Evolutionary conservation across 768 basidiomycete species (phyloP).

Genomic region (Panaeolus cyanescens): DNA sequence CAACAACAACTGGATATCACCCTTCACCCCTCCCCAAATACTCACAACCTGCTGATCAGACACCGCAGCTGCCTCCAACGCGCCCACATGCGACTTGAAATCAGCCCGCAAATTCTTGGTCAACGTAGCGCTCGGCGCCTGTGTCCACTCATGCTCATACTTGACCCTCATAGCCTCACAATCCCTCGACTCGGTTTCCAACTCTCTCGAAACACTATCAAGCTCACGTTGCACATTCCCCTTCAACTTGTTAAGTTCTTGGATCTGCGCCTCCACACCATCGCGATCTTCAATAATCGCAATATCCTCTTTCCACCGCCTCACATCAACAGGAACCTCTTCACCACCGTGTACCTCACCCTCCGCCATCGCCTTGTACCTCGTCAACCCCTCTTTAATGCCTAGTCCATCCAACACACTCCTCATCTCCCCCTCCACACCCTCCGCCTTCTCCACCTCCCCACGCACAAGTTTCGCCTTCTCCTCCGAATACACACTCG

Average conservation of each 20-base stretch:
- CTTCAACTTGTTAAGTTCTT: conserved; percentile 60
- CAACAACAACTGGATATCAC: conserved; percentile 65
- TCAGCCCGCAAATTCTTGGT: conserved; percentile 76
- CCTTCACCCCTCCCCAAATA: conserved; percentile 71
- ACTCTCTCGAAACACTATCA: conserved; percentile 58
- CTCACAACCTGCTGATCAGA: conserved; percentile 77
- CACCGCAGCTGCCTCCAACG: conserved; percentile 73
- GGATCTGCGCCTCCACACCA: conserved; percentile 62
- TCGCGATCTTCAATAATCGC: conserved; percentile 67
- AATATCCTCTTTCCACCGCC: conserved; percentile 77
- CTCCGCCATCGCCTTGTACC: conserved; percentile 73
- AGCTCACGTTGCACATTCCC: conserved; percentile 60
- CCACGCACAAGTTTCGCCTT: conserved; percentile 90
- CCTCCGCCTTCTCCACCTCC: conserved; percentile 87
- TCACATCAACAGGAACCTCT: conserved; percentile 71
- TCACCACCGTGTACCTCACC: conserved; percentile 63
- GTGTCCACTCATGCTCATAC: conserved; percentile 86
- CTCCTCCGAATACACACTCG: conserved; percentile 96
- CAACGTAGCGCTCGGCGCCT: conserved; percentile 75
- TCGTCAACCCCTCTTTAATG: conserved; percentile 66
- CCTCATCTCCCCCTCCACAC: conserved; percentile 76
- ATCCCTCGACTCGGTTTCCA: conserved; percentile 83
- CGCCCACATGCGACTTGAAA: conserved; percentile 70
- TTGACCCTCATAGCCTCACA: conserved; percentile 89
- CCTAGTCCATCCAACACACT: conserved; percentile 83